Percentiles rank a stretch among this genome's conserved stretches.
Conservation (phyloP, 1,284 basidiomycete genomes). For the Ustilago xerochloae region DNA sequence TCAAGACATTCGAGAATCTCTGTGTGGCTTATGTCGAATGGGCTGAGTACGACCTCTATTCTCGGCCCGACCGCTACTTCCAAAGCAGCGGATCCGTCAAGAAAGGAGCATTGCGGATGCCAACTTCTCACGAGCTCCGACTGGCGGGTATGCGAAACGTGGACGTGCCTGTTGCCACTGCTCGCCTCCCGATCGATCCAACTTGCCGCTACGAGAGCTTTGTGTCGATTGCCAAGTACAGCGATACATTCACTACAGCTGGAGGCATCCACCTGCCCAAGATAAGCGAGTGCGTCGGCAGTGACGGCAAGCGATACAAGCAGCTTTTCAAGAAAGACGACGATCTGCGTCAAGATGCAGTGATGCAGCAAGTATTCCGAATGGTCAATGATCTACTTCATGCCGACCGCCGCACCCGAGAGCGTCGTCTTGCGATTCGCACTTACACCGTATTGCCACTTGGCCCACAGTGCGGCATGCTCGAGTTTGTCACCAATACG, state of each 20-base stretch:
- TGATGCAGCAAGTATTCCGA: slow-evolving; percentile 98
- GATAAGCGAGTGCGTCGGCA: slow-evolving; percentile 78
- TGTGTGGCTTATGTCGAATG: slow-evolving; percentile 82
- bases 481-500: slow-evolving; percentile 92
- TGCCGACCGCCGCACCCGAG: slow-evolving; percentile 79
- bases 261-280: slow-evolving; percentile 89
- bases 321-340: slow-evolving; percentile 94
- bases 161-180: slow-evolving; percentile 79
- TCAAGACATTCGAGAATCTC: slow-evolving; percentile 76
- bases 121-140: slow-evolving; percentile 33
- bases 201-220: slow-evolving; percentile 73
- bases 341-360: slow-evolving; percentile 93
- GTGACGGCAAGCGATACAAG: slow-evolving; percentile 77
- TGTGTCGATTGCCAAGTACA: slow-evolving; percentile 75
- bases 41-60: slow-evolving; percentile 76
- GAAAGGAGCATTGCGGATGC: slow-evolving; percentile 42
- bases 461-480: slow-evolving; percentile 81
- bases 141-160: slow-evolving; percentile 38
- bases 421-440: slow-evolving; percentile 79
- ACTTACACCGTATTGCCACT: slow-evolving; percentile 91
- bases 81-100: slow-evolving; percentile 35
- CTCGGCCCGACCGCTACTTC: slow-evolving; percentile 37
- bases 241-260: slow-evolving; percentile 74
- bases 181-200: slow-evolving; percentile 77
- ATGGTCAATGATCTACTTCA: slow-evolving; percentile 84